Base-by-base conservation (phyloP, 2,329 filamentous ascomycete genomes). In the Uncinocarpus reesii region DNA sequence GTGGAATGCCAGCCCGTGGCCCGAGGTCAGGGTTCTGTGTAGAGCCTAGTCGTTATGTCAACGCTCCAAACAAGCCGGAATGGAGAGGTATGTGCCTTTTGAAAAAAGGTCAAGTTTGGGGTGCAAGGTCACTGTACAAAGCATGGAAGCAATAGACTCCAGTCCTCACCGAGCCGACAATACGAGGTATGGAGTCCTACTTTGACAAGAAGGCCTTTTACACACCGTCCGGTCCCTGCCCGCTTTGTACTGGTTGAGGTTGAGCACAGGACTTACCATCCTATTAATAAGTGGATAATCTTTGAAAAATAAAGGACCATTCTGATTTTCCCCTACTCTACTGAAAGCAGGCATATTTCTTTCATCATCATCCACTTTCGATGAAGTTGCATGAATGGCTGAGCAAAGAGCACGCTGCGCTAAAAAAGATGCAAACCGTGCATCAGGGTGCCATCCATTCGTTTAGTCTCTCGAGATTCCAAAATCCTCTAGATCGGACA, bases 1-100 rank as follows among this genome's bases (percentile, higher is more conserved):
- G 70, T 26, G 73, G 71, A 2, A 65, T 77, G 23, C 78, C 83
- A 0, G 80, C 82, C 1, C 77, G 86, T 42, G 78, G 75, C 0
- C 62, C 78, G 3, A 77, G 87, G 42, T 79, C 81, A 37, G 90
- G 84, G 0, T 93, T 96, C 71, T 95, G 88, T 65, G 82, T 95
- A 36, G 92, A 98, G 73, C 89, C 90, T 0, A 86, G 85, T 59
- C 79, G 92, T 18, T 96, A 84, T 64, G 84, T 95, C 48, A 92
- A 96, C 65, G 89, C 89, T 0, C 73, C 81, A 60, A 95, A 95
- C 58, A 79, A 84, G 42, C 78, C 83, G 0, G 80, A 83, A 59
- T 94, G 89, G 85, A 84, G 77, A 68, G 70, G 71, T 45, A 86
- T 86, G 80, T 80, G 86, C 52, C 55, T 92, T 23, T 69, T 96